Evolutionary conservation across 129 eudicot genomes (phyloP), one percentile per base, ranked within the genome.

Genomic region (Helichrysum umbraculigerum): DNA sequence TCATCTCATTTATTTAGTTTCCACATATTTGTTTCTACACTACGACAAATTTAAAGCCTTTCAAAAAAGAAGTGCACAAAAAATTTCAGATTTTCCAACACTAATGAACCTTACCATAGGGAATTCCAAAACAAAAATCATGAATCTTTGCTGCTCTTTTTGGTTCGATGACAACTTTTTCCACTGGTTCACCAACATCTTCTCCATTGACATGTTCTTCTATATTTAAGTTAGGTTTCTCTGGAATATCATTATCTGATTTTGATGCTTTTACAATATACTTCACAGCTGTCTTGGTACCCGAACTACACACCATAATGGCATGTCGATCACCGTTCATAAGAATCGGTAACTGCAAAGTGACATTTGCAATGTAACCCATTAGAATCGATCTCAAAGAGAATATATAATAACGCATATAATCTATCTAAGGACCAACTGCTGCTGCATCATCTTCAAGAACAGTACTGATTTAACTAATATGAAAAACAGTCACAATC

Each of bases 121-220:
- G 98, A 71, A 92, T 92, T 70, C 98, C 98, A 72, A 92, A 85
- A 82, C 98, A 92, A 78, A 92, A 92, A 76, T 92, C 98, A 64
- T 92, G 98, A 60, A 92, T 92, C 80, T 76, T 92, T 16, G 98
- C 93, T 68, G 93, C 94, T 76, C 66, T 87, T 74, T 78, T 81
- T 56, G 84, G 86, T 72, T 79, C 87, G 12, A 50, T 21, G 66
- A 63, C 81, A 64, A 19, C 63, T 39, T 75, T 37, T 54, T 83
- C 75, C 47, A 42, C 42, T 19, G 82, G 87, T 52, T 75, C 86
- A 57, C 74, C 81, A 20, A 65, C 32, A 41, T 72, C 82, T 51
- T 66, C 79, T 20, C 65, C 85, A 19, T 81, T 63, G 22, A 72
- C 76, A 77, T 29, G 54, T 50, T 83, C 85, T 78, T 89, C 88